A percentile compares a stretch with the other conserved stretches of the same genome.
These are phyloP conservation scores for Cercospora canescens DNA, from an alignment of 2,329 filamentous ascomycete genomes.

Conservation along the genomic window DNA sequence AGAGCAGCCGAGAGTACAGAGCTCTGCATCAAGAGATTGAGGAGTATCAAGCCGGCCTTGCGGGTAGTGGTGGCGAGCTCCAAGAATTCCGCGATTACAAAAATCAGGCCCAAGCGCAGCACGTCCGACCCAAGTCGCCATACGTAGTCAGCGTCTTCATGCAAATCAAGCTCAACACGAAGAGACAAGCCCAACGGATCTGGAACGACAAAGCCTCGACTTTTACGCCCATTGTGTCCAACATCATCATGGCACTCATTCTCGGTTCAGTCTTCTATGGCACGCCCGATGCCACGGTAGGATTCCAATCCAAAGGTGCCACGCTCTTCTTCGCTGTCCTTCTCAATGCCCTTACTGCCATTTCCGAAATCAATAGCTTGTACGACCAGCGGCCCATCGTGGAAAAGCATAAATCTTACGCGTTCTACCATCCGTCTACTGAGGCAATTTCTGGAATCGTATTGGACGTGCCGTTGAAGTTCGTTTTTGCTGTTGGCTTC, in stretches of 20 bases:
- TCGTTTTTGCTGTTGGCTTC: slow-evolving; percentile 52
- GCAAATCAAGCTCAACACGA: slow-evolving; percentile 55
- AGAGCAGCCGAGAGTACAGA: slow-evolving; percentile 48
- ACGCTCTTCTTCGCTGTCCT: slow-evolving; percentile 62
- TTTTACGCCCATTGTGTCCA: slow-evolving; percentile 46
- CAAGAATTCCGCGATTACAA: slow-evolving; percentile 52
- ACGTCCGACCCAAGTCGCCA: slow-evolving; percentile 56
- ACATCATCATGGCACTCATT: slow-evolving; percentile 60
- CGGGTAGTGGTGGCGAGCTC: slow-evolving; percentile 44
- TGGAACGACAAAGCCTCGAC: slow-evolving; percentile 55
- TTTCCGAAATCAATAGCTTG: slow-evolving; percentile 68
- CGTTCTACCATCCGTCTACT: slow-evolving; percentile 38
- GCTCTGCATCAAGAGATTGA: slow-evolving; percentile 52
- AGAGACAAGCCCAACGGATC: slow-evolving; percentile 52
- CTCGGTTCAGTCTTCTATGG: slow-evolving; percentile 63
- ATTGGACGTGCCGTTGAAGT: slow-evolving; percentile 60
- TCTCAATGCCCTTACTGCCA: slow-evolving; percentile 59
- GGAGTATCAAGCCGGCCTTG: slow-evolving; percentile 50
- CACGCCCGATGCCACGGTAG: slow-evolving; percentile 50
- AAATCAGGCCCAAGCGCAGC: slow-evolving; percentile 53
- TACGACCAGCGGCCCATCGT: slow-evolving; percentile 51
- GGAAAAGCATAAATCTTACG: slow-evolving; percentile 49
- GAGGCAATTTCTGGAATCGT: slow-evolving; percentile 58
- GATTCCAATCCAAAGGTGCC: slow-evolving; percentile 57
- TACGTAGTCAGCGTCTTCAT: slow-evolving; percentile 59